Evolutionary conservation across 768 basidiomycete genomes (phyloP), one percentile per base, ranked within the genome.

Genomic region (Termitomyces bulborhizus): DNA sequence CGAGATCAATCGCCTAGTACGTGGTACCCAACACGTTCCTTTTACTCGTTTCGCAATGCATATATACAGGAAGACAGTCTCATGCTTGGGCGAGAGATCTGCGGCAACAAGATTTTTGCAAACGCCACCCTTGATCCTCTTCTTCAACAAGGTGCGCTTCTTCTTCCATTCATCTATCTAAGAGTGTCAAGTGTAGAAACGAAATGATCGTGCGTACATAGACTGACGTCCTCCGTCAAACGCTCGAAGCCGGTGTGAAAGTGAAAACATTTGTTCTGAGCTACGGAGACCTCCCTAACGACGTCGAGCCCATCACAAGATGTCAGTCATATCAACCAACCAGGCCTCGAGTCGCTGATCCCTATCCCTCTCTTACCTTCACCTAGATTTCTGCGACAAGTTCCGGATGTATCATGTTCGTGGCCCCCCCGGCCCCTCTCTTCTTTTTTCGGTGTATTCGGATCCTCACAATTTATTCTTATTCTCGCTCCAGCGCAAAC

Each of bases 51-150:
- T 15, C 27, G 37, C 24, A 45, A 21, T 34, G 29, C 16, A 31
- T 24, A 45, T 13, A 7, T 18, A 9, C 57, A 85, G 84, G 86
- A 90, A 65, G 89, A 91, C 62, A 86, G 86, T n/a, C 67, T 90
- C 13, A 68, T 70, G 43, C 73, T 91, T 0, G 91, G 88, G 88
- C 81, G 80, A 56, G 79, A 84, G 41, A 76, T 90, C 16, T 90
- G 89, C 65, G 60, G 73, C 6, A 89, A 83, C 51, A 74, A 74
- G 59, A 74, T 51, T 13, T 24, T 41, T 9, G 50, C 50, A 1
- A 40, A 42, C 4, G 26, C 40, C 7, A 51, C 40, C 40, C 2
- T 42, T 90, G n/a, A 83, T 90, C 31, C 68, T 90, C 12, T 90
- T 91, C 69, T 73, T 90, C 56, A 91, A 91, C 65, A 90, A 90